Evolutionary conservation across 129 eudicot species (phyloP), one percentile per base, ranked within the genome.

Genomic region (Deinandra increscens): DNA sequence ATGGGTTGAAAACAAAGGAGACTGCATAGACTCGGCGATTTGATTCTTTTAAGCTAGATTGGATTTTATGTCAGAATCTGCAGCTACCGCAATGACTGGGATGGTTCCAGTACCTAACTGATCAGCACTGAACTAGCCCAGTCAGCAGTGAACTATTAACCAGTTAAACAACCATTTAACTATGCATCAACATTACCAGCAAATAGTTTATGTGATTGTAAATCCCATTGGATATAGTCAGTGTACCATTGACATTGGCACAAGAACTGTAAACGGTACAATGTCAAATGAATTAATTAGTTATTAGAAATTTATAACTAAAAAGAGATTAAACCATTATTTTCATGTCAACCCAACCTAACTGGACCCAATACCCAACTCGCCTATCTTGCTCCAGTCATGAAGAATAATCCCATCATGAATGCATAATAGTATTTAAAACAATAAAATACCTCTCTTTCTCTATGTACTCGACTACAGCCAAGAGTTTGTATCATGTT

Each of bases 401-500:
- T n/a, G n/a, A n/a, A n/a, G n/a, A n/a, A n/a, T n/a, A n/a, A n/a
- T n/a, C n/a, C n/a, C n/a, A n/a, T n/a, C n/a, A n/a, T n/a, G n/a
- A n/a, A n/a, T 8, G 67, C 11, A 51, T 56, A 19, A 20, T 17
- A 42, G 34, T 34, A 29, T 41, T 7, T 20, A n/a, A 19, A 59
- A 5, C 17, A n/a, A 33, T 9, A 68, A 34, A 31, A 41, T n/a
- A 87, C 97, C 95, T 91, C 76, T 78, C 34, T 34, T 78, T 37
- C 6, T 87, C 80, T 58, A 91, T 83, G 77, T 85, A 87, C 10
- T 80, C 33, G 8, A 74, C 81, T 38, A 85, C 91, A 20, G 86
- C 82, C 5, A 87, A 82, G 42, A 87, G 85, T 71, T 93, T 93
- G 79, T 89, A 89, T 70, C 98, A 97, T 51, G 98, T 89, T 15